phyloP scores from a whole-genome alignment of 2,329 filamentous ascomycete genomes.

The Metarhizium anisopliae region DNA sequence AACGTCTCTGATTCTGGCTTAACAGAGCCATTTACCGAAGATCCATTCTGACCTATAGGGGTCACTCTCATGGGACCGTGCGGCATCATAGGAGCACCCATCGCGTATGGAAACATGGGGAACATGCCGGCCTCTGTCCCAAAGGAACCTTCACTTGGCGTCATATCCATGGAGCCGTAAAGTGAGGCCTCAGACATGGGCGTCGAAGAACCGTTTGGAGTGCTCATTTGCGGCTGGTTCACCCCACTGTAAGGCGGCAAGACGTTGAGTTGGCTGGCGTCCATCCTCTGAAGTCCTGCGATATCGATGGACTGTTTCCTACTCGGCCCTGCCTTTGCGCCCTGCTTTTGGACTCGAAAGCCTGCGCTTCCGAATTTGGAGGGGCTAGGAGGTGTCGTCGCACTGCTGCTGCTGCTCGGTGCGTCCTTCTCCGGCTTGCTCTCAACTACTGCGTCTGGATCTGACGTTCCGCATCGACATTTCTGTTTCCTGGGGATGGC shows the following conservation, averaged over 20 bases:
- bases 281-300: conserved; percentile 40
- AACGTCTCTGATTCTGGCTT: conserved; percentile 1
- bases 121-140: conserved; percentile 18
- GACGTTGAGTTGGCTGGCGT: conserved; percentile 43
- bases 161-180: conserved; percentile 20
- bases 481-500: conserved; percentile 51
- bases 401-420: conserved; percentile 12
- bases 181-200: conserved; percentile 14
- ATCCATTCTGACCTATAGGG: conserved; percentile 12
- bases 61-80: conserved; percentile 9
- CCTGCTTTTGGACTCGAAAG: conserved; percentile 38
- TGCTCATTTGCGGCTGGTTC: conserved; percentile 14
- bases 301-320: conserved; percentile 44
- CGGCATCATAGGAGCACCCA: conserved; percentile 15
- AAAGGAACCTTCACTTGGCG: conserved; percentile 16
- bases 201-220: conserved; percentile 11
- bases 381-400: conserved; percentile 20
- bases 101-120: conserved; percentile 22
- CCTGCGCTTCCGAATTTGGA: conserved; percentile 19
- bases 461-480: conserved; percentile 39
- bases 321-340: conserved; percentile 22
- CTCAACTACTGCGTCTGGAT: conserved; percentile 12
- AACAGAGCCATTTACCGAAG: conserved; percentile 13
- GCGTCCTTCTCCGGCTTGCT: conserved; percentile 17
- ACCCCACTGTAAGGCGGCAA: conserved; percentile 24